Evolutionary conservation across 1,139 yeast species (phyloP).

Genomic region (Fermentozyma sake): DNA sequence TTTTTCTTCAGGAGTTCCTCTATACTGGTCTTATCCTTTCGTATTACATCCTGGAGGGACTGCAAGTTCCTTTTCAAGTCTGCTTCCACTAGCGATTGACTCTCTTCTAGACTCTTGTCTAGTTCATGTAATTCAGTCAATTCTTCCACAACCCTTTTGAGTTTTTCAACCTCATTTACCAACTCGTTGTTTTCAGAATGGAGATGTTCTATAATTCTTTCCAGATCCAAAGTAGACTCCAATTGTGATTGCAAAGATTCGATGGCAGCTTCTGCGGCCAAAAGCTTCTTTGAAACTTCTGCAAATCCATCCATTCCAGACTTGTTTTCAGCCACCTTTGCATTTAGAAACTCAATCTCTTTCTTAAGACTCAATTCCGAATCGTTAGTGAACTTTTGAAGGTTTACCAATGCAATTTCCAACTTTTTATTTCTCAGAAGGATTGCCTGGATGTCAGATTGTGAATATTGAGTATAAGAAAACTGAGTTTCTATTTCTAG

Average conservation of each 20-base stretch:
- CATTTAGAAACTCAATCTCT: conserved; percentile 23
- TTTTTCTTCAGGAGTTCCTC: conserved; percentile 29
- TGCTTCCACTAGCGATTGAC: conserved; percentile 50
- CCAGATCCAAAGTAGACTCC: conserved; percentile 41
- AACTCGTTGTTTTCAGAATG: conserved; percentile 52
- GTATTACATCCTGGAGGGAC: conserved; percentile 23
- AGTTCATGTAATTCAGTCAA: conserved; percentile 56
- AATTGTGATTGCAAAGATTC: conserved; percentile 41
- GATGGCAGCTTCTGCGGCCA: conserved; percentile 37
- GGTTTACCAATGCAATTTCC: conserved; percentile 34
- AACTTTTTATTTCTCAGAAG: conserved; percentile 28
- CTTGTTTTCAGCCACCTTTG: conserved; percentile 11
- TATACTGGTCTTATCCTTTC: conserved; percentile 22
- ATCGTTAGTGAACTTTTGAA: conserved; percentile 30
- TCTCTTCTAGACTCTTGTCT: conserved; percentile 60
- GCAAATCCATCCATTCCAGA: conserved; percentile 13
- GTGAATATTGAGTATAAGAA: conserved; percentile 9
- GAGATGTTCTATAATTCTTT: conserved; percentile 49
- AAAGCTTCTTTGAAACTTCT: conserved; percentile 24
- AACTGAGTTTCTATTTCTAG: conserved; percentile 24
- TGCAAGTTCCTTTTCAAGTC: conserved; percentile 48
- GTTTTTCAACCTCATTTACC: conserved; percentile 28
- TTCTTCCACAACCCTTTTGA: conserved; percentile 47
- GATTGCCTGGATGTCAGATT: conserved; percentile 16
- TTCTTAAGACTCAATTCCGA: conserved; percentile 18